Evolutionary conservation across 2,329 filamentous ascomycete species (phyloP).

Genomic region (Penicillium sp.): DNA sequence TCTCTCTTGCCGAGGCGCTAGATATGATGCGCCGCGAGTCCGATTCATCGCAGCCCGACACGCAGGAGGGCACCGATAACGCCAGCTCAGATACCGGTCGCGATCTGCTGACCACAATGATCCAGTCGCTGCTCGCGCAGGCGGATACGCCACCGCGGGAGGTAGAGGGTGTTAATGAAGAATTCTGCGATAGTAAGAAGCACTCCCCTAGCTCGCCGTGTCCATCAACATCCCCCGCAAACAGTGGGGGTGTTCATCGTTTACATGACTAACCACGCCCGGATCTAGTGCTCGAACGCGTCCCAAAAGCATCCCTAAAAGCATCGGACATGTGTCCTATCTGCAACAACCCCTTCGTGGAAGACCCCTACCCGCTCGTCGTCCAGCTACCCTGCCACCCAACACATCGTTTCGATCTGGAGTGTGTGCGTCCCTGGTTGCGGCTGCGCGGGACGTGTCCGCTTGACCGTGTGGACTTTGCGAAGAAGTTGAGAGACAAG

Average conservation of each 20-base stretch:
- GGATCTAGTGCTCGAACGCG: constrained; percentile 53
- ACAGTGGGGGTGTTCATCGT: background rate
- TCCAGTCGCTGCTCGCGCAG: constrained; percentile 53
- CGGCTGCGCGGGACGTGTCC: constrained; percentile 64
- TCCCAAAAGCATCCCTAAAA: constrained; percentile 56
- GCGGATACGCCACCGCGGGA: constrained; percentile 60
- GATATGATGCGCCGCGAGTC: constrained; percentile 52
- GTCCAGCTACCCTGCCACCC: constrained; percentile 62
- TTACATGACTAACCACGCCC: background rate
- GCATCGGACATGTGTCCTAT: constrained; percentile 57
- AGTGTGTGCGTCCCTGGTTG: constrained; percentile 64
- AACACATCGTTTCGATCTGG: constrained; percentile 62
- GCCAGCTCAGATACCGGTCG: constrained; percentile 35
- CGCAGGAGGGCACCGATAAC: constrained; percentile 18
- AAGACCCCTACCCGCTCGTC: constrained; percentile 63
- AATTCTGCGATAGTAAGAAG: constrained; percentile 53
- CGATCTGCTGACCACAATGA: constrained; percentile 54
- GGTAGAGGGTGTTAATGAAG: constrained; percentile 60
- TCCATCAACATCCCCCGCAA: background rate
- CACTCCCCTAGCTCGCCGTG: background rate
- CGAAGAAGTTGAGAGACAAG: constrained; percentile 54
- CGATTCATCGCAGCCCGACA: constrained; percentile 45
- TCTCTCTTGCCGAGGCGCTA: constrained; percentile 60
- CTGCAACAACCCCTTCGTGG: constrained; percentile 59
- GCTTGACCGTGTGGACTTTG: constrained; percentile 58